Evolutionary conservation across 371 early-diverging fungal species (phyloP).

Genomic region (Lichtheimia corymbifera): DNA sequence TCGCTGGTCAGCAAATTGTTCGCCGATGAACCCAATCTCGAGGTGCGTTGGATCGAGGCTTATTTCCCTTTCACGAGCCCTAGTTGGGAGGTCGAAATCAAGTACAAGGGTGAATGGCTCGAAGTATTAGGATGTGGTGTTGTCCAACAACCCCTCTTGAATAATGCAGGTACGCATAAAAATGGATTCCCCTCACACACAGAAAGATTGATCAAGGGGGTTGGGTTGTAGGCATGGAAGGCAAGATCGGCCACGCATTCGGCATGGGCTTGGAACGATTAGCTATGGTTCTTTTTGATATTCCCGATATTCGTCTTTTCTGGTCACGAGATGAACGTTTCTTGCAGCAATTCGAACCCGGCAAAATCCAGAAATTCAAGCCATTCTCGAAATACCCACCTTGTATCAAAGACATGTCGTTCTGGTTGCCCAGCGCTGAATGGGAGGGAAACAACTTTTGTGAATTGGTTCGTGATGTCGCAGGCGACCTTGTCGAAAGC

Average conservation of each 20-base stretch:
- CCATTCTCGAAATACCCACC: slow-evolving; percentile 84
- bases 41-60: slow-evolving; percentile 95
- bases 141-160: slow-evolving; percentile 81
- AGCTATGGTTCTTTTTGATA: slow-evolving; percentile 94
- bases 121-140: slow-evolving; percentile 96
- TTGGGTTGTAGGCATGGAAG: slow-evolving; percentile 50
- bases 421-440: slow-evolving; percentile 71
- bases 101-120: slow-evolving; percentile 93
- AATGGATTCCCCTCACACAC: too few relatives aligned
- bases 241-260: slow-evolving; percentile 95
- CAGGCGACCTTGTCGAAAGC: slow-evolving; percentile 91
- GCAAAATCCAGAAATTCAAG: slow-evolving; percentile 68
- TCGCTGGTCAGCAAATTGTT: slow-evolving; percentile 76
- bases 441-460: slow-evolving; percentile 94
- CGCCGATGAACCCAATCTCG: slow-evolving; percentile 61
- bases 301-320: slow-evolving; percentile 96
- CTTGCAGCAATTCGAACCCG: slow-evolving; percentile 78
- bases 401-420: slow-evolving; percentile 93
- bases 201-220: too few relatives aligned
- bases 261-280: slow-evolving; percentile 97
- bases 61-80: slow-evolving; percentile 97
- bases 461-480: slow-evolving; percentile 90
- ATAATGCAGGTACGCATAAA: slow-evolving; percentile 58
- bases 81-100: slow-evolving; percentile 95
- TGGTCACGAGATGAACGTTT: slow-evolving; percentile 94